Evolutionary conservation across 805 yeast species (phyloP).

Genomic region (Candida andamanensis): DNA sequence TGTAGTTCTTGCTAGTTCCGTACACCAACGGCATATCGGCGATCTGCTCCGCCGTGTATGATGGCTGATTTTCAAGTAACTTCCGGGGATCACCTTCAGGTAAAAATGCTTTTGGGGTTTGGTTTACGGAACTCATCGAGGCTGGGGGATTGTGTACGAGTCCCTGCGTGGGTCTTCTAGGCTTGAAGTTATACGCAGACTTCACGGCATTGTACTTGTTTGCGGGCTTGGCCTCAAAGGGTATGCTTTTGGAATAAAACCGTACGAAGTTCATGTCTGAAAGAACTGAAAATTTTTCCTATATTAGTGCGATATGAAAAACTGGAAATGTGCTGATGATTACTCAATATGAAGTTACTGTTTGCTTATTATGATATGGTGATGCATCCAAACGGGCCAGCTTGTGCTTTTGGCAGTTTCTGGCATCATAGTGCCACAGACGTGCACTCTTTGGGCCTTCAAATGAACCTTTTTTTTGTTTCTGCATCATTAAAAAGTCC

Average conservation of each 20-base stretch:
- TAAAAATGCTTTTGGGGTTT: constrained; percentile 66
- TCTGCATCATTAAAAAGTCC: too few relatives aligned
- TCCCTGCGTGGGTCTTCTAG: constrained; percentile 48
- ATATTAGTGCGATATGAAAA: constrained; percentile 1
- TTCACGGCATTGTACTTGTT: constrained; percentile 55
- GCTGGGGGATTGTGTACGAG: constrained; percentile 62
- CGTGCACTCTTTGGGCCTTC: too few relatives aligned
- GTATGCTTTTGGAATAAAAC: constrained; percentile 14
- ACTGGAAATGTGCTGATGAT: too few relatives aligned
- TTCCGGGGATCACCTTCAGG: constrained; percentile 59
- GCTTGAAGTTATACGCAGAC: constrained; percentile 63
- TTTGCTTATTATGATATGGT: too few relatives aligned
- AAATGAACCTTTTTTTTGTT: too few relatives aligned
- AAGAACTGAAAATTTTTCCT: constrained; percentile 7
- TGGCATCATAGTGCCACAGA: too few relatives aligned
- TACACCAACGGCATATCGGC: constrained; percentile 39
- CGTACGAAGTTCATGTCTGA: constrained; percentile 10
- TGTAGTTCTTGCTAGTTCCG: constrained; percentile 37
- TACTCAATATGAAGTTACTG: too few relatives aligned
- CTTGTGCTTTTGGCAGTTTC: too few relatives aligned
- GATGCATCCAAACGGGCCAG: too few relatives aligned
- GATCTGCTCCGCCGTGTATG: constrained; percentile 28
- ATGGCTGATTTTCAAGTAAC: constrained; percentile 23
- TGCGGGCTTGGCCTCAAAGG: constrained; percentile 39
- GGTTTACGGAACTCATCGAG: constrained; percentile 42